Base-by-base conservation (phyloP, 768 basidiomycete genomes). In the Calocybe indica region DNA sequence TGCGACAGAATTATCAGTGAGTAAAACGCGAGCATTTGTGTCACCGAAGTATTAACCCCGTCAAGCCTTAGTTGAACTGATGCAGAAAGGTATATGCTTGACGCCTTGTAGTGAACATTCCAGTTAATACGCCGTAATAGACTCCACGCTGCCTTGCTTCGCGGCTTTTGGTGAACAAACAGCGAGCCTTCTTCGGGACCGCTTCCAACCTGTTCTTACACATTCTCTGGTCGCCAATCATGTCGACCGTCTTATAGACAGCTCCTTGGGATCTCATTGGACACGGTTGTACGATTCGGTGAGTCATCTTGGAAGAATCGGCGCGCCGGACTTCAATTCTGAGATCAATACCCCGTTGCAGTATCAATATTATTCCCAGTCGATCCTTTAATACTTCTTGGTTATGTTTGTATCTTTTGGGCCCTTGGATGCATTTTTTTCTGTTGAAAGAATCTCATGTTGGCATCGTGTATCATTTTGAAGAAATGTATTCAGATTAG, bases 261-360 rank as follows among this genome's bases (percentile, higher is more conserved):
- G 77, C 46, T 95, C 94, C 0, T 69, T 96, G 40, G 92, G 91
- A 9, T 94, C 91, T 31, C 84, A 89, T 52, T 98, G 94, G 87
- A 98, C 96, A 34, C 76, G 93, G 55, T 66, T 98, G 32, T 99
- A 99, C 62, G 96, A 99, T 66, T 96, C 92, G 51, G 90, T 92
- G 59, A 58, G 85, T 54, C 33, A 35, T 8, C 36, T 32, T 38
- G 1, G 12, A 36, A 40, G 29, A n/a, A 7, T 1, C 47, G 11
- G 13, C 6, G 3, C 10, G 6, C 22, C 30, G 48, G 9, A 35
- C 40, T 53, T 48, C 35, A 22, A 48, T 33, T 30, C 14, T 44
- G 13, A 22, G 22, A 22, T 22, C 22, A 22, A 4, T 22, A 32
- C 15, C 22, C 1, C 4, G 1, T 22, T 44, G 32, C 57, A 93